phyloP scores from a whole-genome alignment of 306 rosid genomes.

The Sesbania bispinosa region DNA sequence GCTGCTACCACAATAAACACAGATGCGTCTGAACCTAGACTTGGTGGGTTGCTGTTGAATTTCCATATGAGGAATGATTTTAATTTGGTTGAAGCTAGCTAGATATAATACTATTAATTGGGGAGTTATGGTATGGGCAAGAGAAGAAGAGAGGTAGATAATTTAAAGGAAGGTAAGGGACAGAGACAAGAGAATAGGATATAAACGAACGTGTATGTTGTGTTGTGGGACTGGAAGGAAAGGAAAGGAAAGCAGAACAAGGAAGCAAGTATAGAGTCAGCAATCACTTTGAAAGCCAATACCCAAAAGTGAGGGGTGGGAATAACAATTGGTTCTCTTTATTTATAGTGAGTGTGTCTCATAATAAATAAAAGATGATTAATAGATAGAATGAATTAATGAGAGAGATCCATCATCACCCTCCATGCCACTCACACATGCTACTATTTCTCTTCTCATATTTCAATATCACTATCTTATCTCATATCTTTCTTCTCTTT shows the following conservation, averaged over 20 bases:
- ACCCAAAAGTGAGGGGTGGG: slow-evolving; percentile 30
- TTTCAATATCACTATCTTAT: too few relatives aligned
- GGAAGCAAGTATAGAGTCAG: not conserved
- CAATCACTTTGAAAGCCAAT: slow-evolving; percentile 11
- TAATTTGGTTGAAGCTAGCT: not conserved
- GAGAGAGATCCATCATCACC: not conserved
- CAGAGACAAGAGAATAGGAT: not conserved
- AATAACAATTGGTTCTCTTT: slow-evolving; percentile 36
- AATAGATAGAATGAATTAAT: not conserved
- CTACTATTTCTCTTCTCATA: too few relatives aligned
- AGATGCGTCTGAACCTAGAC: slow-evolving; percentile 72
- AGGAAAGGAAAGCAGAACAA: not conserved
- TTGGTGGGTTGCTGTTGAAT: slow-evolving; percentile 30
- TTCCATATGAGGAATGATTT: slow-evolving; percentile 36
- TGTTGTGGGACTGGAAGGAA: too few relatives aligned
- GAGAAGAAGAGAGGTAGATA: too few relatives aligned
- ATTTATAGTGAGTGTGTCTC: slow-evolving; percentile 26
- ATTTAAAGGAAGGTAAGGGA: not conserved
- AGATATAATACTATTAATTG: too few relatives aligned
- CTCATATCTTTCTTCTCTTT: too few relatives aligned
- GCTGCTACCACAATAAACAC: slow-evolving; percentile 94
- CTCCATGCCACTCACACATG: not conserved
- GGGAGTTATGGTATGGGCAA: too few relatives aligned
- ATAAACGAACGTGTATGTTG: slow-evolving; percentile 25
- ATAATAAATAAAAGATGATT: not conserved